Conservation (phyloP, 1,139 yeast species). For the Geotrichum aggregatum region DNA sequence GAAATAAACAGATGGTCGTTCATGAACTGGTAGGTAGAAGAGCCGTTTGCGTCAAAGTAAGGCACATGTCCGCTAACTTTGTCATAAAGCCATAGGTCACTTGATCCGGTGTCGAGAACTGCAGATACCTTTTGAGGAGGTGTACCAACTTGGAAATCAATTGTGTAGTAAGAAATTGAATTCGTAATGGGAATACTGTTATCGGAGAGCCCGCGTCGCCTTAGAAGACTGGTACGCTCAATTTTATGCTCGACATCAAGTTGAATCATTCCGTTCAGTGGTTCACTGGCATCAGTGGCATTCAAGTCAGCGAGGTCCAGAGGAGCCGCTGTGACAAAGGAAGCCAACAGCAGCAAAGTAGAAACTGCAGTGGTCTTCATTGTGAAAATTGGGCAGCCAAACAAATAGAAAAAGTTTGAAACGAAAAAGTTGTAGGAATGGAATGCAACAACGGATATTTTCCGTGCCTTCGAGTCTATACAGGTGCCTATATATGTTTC, state of each 20-base stretch:
- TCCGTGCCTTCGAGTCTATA: no score
- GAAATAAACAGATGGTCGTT: constrained; percentile 26
- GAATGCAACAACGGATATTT: no score
- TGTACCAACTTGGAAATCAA: constrained; percentile 43
- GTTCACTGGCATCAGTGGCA: no score
- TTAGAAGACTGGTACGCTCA: not conserved
- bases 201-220: constrained; percentile 5
- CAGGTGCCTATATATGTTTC: no score
- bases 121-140: constrained; percentile 41
- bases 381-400: no score
- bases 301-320: not conserved
- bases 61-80: constrained; percentile 29
- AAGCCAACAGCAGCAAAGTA: not conserved
- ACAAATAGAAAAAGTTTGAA: no score
- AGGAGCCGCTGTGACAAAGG: not conserved
- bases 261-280: constrained; percentile 1
- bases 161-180: constrained; percentile 26
- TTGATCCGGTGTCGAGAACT: constrained; percentile 47
- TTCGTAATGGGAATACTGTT: constrained; percentile 12
- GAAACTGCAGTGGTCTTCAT: not conserved
- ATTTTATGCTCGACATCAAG: constrained; percentile 8
- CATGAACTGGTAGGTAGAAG: constrained; percentile 27
- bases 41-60: constrained; percentile 25
- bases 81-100: constrained; percentile 46
- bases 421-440: no score